phyloP scores from a whole-genome alignment of 2,329 filamentous ascomycete species.

The Cadophora malorum region DNA sequence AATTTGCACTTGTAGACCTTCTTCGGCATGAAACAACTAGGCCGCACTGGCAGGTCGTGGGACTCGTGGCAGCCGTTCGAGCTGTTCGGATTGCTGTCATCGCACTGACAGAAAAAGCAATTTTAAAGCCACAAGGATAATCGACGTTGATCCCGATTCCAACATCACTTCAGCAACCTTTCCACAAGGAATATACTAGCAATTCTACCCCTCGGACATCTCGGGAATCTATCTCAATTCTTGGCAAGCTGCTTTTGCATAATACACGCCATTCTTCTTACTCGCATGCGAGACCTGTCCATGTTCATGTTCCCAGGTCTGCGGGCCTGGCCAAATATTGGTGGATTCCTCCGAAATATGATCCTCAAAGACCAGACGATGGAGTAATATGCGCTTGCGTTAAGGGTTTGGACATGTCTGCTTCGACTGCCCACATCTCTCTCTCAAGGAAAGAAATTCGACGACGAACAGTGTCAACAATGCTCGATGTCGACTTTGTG shows the following conservation, averaged over 20 bases:
- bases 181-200: slow-evolving; percentile 12
- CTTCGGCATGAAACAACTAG: background rate
- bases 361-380: slow-evolving; percentile 5
- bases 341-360: slow-evolving; percentile 13
- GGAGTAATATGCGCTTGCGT: slow-evolving; percentile 4
- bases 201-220: slow-evolving; percentile 4
- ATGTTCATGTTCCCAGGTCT: slow-evolving; percentile 12
- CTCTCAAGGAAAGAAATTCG: background rate
- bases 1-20: background rate
- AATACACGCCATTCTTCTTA: background rate
- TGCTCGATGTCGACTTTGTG: slow-evolving; percentile 26
- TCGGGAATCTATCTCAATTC: slow-evolving; percentile 12
- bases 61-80: slow-evolving; percentile 5
- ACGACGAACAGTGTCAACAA: slow-evolving; percentile 15
- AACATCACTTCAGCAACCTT: background rate
- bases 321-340: slow-evolving; percentile 21
- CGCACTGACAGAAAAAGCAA: slow-evolving; percentile 5
- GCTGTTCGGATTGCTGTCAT: slow-evolving; percentile 7
- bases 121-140: slow-evolving; percentile 9
- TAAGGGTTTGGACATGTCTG: slow-evolving; percentile 10
- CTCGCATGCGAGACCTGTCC: slow-evolving; percentile 17
- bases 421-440: slow-evolving; percentile 17
- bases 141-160: slow-evolving; percentile 3
- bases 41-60: slow-evolving; percentile 1
- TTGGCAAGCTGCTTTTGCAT: slow-evolving; percentile 8